These are phyloP conservation scores for Gautieria morchelliformis DNA, from an alignment of 768 basidiomycete species.

Conservation along the genomic window DNA sequence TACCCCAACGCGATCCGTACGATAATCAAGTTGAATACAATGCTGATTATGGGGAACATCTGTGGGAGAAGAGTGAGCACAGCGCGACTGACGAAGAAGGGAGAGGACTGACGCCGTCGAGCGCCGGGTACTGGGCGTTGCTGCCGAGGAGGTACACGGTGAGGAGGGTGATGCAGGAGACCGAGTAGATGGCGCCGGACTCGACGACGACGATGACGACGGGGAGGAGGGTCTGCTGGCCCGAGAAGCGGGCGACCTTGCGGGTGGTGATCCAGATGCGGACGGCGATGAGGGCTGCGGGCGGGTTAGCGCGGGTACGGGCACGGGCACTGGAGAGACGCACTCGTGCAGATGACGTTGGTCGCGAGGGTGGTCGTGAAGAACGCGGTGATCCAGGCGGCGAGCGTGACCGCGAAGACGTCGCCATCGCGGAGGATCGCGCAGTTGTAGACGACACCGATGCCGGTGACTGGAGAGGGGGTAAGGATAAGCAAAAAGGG, in stretches of 20 bases:
- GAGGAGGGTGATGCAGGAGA: slow-evolving; percentile 25
- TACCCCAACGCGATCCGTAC: slow-evolving; percentile 23
- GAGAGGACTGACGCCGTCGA: background rate
- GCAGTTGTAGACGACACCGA: slow-evolving; percentile 5
- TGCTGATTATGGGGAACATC: slow-evolving; percentile 30
- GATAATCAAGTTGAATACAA: slow-evolving; percentile 33
- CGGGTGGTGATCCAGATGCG: slow-evolving; percentile 28
- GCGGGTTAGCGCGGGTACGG: background rate
- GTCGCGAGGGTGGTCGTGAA: slow-evolving; percentile 29
- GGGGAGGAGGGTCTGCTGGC: slow-evolving; percentile 13
- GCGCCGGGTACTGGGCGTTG: background rate
- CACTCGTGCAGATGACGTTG: slow-evolving; percentile 29
- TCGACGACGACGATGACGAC: slow-evolving; percentile 27
- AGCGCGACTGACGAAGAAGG: no score
- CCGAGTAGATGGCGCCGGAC: slow-evolving; percentile 28
- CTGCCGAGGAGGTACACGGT: slow-evolving; percentile 19
- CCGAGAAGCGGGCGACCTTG: slow-evolving; percentile 15
- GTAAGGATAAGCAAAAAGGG: no score
- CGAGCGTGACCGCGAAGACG: slow-evolving; percentile 25
- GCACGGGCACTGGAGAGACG: slow-evolving; percentile 4
- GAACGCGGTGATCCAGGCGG: slow-evolving; percentile 31
- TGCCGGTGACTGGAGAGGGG: background rate
- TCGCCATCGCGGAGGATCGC: slow-evolving; percentile 10
- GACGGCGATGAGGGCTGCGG: slow-evolving; percentile 16
- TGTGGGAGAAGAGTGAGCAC: no score